Base-by-base conservation (phyloP, 179 eudicot genomes). In the Silene noctiflora region DNA sequence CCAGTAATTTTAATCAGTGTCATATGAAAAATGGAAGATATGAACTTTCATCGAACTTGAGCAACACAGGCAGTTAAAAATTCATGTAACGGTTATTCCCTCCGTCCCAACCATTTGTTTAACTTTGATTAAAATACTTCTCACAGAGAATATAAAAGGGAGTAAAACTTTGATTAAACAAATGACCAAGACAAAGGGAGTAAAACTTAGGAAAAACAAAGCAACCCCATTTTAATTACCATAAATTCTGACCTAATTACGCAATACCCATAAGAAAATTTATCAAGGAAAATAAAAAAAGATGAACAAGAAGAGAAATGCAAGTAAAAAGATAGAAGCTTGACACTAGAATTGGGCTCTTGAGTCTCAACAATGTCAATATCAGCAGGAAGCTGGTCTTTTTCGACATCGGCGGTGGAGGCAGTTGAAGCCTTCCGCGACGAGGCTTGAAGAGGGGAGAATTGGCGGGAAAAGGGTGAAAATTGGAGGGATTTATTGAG, bases 261-360 rank as follows among this genome's bases (percentile, higher is more conserved):
- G 53, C 71, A 67, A 67, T 17, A 19, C 70, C 70, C 71, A 69
- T 4, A 69, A 14, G 6, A 42, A 69, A 12, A 22, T 4, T 46
- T 19, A 46, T 21, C 21, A 71, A 71, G 3, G 0, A 22, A 67
- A 67, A 19, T 6, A 4, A 0, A 39, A 33, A 16, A 17, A 19
- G 1, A 33, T 17, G 21, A 14, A 35, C n/a, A 56, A 56, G 0
- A 58, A 72, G 3, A 16, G 2, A 21, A 42, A 20, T 11, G 14
- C 17, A 61, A 46, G 2, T 3, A 20, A 25, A 71, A 21, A 33
- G 55, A 6, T 11, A 11, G 39, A 12, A 73, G 0, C 31, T 88
- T 83, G 60, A 92, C 98, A 42, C 89, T 89, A 63, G 96, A 94
- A 84, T 94, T 88, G 81, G 98, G 94, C 69, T 86, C 89, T 59